These are phyloP conservation scores for Globisporangium splendens DNA, from an alignment of 352 stramenopile genomes.

Conservation along the genomic window DNA sequence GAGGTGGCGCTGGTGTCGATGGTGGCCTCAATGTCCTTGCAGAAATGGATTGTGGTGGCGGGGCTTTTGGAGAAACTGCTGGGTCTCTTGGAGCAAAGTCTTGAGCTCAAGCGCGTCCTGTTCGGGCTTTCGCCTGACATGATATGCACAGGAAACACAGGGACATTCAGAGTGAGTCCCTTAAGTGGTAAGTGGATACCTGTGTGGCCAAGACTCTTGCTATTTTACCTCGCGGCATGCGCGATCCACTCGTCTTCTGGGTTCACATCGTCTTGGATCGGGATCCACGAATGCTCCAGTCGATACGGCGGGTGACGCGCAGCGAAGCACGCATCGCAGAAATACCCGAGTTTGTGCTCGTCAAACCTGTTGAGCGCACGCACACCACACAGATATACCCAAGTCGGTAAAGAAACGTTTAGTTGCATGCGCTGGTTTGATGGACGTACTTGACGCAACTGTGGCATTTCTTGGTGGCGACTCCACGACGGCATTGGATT, in stretches of 20 bases:
- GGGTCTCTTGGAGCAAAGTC: slow-evolving; percentile 47
- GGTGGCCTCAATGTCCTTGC: neutral
- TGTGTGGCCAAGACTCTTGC: neutral
- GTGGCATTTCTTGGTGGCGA: slow-evolving; percentile 63
- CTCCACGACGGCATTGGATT: slow-evolving; percentile 34
- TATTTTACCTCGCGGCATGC: slow-evolving; percentile 43
- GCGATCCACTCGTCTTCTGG: slow-evolving; percentile 60
- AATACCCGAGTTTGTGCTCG: slow-evolving; percentile 39
- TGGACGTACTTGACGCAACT: slow-evolving; percentile 55
- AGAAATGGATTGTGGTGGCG: neutral
- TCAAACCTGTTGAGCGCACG: slow-evolving; percentile 41
- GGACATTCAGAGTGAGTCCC: too few species aligned
- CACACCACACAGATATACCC: neutral
- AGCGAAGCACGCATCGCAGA: slow-evolving; percentile 68
- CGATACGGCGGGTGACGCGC: slow-evolving; percentile 51
- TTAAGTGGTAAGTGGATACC: too few species aligned
- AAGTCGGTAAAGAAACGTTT: neutral
- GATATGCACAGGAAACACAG: neutral
- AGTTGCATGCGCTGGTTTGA: too few species aligned
- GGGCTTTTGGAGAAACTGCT: slow-evolving; percentile 22
- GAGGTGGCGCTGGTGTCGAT: neutral
- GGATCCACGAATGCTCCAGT: slow-evolving; percentile 47
- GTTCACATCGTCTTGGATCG: slow-evolving; percentile 50
- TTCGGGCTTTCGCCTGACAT: slow-evolving; percentile 53
- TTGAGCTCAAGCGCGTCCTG: slow-evolving; percentile 62